Base-by-base conservation (phyloP, 2,329 filamentous ascomycete species). In the Drechslerella dactyloides region DNA sequence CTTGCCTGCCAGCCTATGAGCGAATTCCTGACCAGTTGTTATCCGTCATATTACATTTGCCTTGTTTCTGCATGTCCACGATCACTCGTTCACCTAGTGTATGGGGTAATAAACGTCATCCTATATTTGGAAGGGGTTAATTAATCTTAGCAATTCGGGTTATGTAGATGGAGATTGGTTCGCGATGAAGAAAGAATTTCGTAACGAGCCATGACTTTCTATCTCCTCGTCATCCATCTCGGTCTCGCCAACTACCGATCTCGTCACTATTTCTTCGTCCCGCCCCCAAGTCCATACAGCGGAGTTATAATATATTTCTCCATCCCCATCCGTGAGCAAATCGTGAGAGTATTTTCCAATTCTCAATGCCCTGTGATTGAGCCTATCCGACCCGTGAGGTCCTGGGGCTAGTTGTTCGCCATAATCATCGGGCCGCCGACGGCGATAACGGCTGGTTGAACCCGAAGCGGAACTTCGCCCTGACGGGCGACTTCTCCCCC, bases 11-110 rank as follows among this genome's bases (percentile, higher is more conserved):
- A 48, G n/a, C 15, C 44, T n/a, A 48, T 48, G 44, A 17, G 44
- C 17, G 44, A 48, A 48, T 17, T 48, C 44, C 44, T 48, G 44
- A 17, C 44, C n/a, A 48, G 19, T 48, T 48, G 44, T 48, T 48
- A 6, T 17, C 7, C 15, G 15, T 48, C 17, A 48, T n/a, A 21
- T 48, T 7, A 48, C 17, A 48, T 48, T 48, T 48, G 19, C 44
- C 44, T 48, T 48, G 44, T 17, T n/a, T 17, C 7, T 21, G 44
- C 44, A 48, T 48, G 7, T 48, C 44, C 44, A 17, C 15, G n/a
- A 48, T 48, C 19, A 48, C 19, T n/a, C 7, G 19, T 48, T 48
- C 44, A n/a, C 44, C 44, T 48, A 48, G 33, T 37, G 13, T 6
- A 37, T 13, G 33, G 33, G 13, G 13, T 37, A 37, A 37, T 13